Evolutionary conservation across 108 stramenopile genomes (phyloP), one percentile per base, ranked within the genome.

Genomic region (Cyclotella sp.): DNA sequence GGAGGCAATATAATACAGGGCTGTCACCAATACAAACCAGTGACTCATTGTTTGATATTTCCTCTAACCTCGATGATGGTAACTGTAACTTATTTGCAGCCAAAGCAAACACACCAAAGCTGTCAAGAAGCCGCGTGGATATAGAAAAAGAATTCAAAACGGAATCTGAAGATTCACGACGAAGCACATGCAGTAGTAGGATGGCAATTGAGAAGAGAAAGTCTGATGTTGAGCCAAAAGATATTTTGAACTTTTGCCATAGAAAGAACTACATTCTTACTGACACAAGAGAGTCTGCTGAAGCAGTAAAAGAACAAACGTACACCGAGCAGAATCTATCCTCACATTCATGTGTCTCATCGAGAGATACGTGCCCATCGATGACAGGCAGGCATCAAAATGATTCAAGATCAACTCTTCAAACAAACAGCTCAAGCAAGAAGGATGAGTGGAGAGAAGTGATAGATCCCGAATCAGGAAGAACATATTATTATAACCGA

Each of bases 401-500:
- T 54, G 69, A 52, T 21, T 70, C 54, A 22, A 70, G 4, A 43
- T 0, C 45, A 18, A 52, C 52, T 41, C n/a, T 22, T 9, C 40
- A 70, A 26, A 43, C 69, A 1, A 18, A 22, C n/a, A 40, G 34
- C 46, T 43, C 46, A 22, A 30, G 21, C 14, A 49, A 60, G 3
- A 16, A 34, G 15, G 67, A 85, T 30, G 76, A 76, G 16, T 96
- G 95, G 95, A 87, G 79, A 57, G 78, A 77, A 39, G 91, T 92
- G 0, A 59, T 82, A 18, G 95, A 95, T 75, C 94, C 97, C 11
- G 79, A 78, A 45, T 83, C 92, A 13, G 93, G 91, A 53, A 71
- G 88, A 55, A 93, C 86, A 0, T 99, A 97, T 81, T 99, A 95
- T 70, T 99, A 97, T 65, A 90, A 98, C 77, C 66, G 79, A 24